Evolutionary conservation across 768 basidiomycete species (phyloP).

Genomic region (Kondoa malvinella): DNA sequence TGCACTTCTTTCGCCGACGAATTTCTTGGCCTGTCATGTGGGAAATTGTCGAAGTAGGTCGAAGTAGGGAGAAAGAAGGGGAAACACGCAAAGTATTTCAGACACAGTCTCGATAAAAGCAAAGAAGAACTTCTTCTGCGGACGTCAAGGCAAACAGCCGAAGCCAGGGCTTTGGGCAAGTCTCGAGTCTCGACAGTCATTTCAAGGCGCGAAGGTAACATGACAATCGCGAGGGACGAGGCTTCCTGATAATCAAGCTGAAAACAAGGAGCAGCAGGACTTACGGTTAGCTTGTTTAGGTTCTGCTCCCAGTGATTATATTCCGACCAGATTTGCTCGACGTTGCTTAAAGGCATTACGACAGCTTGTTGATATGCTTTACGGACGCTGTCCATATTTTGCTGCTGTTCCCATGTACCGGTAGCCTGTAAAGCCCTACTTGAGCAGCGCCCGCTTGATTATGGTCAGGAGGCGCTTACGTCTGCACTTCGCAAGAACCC

Average conservation of each 20-base stretch:
- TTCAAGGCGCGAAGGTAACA: neutral
- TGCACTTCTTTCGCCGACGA: slow-evolving; percentile 78
- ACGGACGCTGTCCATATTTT: slow-evolving; percentile 81
- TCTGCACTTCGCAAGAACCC: slow-evolving; percentile 66
- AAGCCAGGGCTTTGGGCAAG: no score
- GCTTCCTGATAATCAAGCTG: neutral
- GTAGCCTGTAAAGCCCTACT: slow-evolving; percentile 36
- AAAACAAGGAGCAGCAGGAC: slow-evolving; percentile 19
- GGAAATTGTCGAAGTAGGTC: neutral
- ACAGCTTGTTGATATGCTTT: slow-evolving; percentile 87
- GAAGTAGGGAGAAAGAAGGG: neutral
- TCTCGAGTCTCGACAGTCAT: no score
- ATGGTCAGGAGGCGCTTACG: slow-evolving; percentile 36
- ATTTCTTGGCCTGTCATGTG: slow-evolving; percentile 63
- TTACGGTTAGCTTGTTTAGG: slow-evolving; percentile 67
- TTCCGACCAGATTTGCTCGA: slow-evolving; percentile 84
- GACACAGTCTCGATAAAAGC: neutral
- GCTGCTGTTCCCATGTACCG: slow-evolving; percentile 87
- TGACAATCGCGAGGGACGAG: neutral
- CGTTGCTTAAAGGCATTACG: slow-evolving; percentile 81
- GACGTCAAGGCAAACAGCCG: no score
- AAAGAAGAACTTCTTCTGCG: no score
- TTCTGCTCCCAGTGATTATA: slow-evolving; percentile 78
- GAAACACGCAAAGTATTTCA: neutral
- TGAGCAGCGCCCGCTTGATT: neutral